phyloP scores from a whole-genome alignment of 116 monocot species.

The Dioscorea cayenensis region DNA sequence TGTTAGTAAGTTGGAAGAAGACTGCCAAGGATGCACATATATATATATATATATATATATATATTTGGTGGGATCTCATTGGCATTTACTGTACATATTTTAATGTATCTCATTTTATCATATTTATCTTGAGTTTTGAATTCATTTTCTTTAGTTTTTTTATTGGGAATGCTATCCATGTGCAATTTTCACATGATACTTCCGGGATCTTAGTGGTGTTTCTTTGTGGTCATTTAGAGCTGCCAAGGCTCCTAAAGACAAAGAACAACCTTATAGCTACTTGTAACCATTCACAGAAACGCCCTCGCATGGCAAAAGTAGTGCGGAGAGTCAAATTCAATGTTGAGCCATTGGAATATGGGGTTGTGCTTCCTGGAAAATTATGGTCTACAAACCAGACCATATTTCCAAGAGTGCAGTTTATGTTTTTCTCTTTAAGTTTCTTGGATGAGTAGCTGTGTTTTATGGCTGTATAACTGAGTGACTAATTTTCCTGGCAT shows the following conservation, averaged over 20 bases:
- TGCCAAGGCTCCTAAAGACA: conserved; percentile 78
- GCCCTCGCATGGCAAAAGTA: conserved; percentile 83
- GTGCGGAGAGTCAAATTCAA: conserved; percentile 58
- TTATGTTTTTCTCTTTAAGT: not conserved
- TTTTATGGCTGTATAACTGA: not conserved
- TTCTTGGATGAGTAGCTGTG: not conserved
- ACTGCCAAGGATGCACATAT: too few relatives aligned
- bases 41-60: not conserved
- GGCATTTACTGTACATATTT: too few relatives aligned
- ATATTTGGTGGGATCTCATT: not conserved
- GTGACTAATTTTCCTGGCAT: not conserved
- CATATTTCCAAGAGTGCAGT: conserved; percentile 78
- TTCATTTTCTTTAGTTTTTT: not conserved
- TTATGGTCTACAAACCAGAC: conserved; percentile 61
- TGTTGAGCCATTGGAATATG: conserved; percentile 73
- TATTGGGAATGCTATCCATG: not conserved
- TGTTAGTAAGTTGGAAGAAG: too few relatives aligned
- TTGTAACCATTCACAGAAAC: conserved; percentile 35
- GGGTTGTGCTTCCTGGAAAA: conserved; percentile 51
- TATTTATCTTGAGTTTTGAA: not conserved
- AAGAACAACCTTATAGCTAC: conserved; percentile 91
- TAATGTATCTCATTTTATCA: not conserved
- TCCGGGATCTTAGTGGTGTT: conserved; percentile 88
- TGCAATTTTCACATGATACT: not conserved
- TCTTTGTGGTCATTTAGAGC: conserved; percentile 74